These are phyloP conservation scores for Ceratobasidium sp. DNA, from an alignment of 1,284 basidiomycete species.

Conservation along the genomic window DNA sequence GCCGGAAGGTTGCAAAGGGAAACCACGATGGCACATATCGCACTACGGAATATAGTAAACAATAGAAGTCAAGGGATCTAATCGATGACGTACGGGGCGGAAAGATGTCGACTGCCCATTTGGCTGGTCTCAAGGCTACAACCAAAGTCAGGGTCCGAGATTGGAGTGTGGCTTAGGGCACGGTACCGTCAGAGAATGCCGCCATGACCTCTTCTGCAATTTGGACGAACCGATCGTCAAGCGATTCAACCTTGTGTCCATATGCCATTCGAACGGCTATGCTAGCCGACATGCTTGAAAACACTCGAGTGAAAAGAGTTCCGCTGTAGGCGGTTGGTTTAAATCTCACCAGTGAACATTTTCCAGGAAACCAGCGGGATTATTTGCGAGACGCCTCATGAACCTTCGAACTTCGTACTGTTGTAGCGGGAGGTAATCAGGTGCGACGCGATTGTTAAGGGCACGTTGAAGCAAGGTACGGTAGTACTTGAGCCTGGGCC, in stretches of 20 bases:
- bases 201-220: conserved; percentile 4
- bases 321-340: background rate
- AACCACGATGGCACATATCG: conserved; percentile 53
- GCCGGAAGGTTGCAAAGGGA: conserved; percentile 53
- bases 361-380: background rate
- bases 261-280: conserved; percentile 1
- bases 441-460: background rate
- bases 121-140: conserved; percentile 9
- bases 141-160: background rate
- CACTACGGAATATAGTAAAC: conserved; percentile 46
- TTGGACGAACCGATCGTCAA: background rate
- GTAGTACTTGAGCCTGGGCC: background rate
- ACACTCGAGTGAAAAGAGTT: background rate
- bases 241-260: conserved; percentile 9
- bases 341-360: background rate
- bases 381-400: background rate
- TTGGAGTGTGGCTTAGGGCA: conserved; percentile 2
- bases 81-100: background rate
- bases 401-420: background rate
- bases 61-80: no score
- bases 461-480: conserved; percentile 6
- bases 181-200: conserved; percentile 1
- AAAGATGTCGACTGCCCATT: conserved; percentile 28
- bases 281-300: conserved; percentile 1
- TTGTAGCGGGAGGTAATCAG: background rate